Evolutionary conservation across 768 basidiomycete species (phyloP), one percentile per base, ranked within the genome.

Genomic region (Suillus plorans): DNA sequence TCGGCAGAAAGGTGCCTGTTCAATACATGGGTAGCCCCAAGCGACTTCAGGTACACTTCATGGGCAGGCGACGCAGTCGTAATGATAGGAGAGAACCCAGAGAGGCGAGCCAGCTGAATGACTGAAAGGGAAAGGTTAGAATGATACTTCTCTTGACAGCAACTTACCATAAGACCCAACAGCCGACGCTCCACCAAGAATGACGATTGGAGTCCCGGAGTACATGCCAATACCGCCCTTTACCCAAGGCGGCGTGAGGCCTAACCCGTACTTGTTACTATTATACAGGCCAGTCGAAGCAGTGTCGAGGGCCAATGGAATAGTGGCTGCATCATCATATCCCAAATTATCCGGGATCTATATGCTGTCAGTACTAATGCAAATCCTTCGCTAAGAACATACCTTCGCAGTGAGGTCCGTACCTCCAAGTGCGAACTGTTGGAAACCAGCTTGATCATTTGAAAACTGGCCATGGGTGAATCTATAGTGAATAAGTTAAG

Each of bases 161-260:
- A n/a, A 69, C 76, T 65, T 66, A 81, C 84, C 76, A 55, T 74
- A 80, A 73, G 79, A 79, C n/a, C 84, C 84, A 0, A 84, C 82
- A 22, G 81, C 81, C 13, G 78, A 77, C 6, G 82, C 71, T 5
- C 84, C 84, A n/a, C 84, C 85, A 37, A 83, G 68, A 63, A 86
- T 76, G 57, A 86, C 66, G 20, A 85, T 78, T 1, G 84, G 79
- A 10, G 75, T 76, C 0, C 73, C 80, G 1, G 73, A 63, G 64
- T 83, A 84, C 52, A 76, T 80, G 1, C 73, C 80, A 45, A 66
- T 66, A 25, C 76, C 77, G 0, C 68, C 72, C 6, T 72, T 58
- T 3, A 63, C 71, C 69, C 80, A 74, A 5, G 83, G 80, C 2
- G 80, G 72, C 10, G 69, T 70, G 13, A 85, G 71, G 16, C 76